Evolutionary conservation across 257 asterid species (phyloP).

Genomic region (Fraxinus cuspidata): DNA sequence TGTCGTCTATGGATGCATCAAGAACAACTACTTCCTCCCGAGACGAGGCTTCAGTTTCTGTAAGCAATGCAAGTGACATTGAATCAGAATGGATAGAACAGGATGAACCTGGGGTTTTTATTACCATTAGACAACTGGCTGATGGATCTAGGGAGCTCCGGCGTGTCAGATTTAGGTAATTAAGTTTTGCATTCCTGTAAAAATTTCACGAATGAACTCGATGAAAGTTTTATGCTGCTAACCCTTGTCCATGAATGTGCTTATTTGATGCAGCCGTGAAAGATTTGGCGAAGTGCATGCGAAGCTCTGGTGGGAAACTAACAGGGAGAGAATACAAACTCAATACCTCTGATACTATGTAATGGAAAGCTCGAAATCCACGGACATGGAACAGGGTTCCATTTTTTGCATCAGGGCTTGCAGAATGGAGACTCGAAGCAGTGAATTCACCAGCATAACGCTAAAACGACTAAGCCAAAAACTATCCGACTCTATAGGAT

Average conservation of each 20-base stretch:
- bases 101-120: constrained; percentile 90
- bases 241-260: background rate
- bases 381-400: background rate
- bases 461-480: background rate
- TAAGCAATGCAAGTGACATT: constrained; percentile 92
- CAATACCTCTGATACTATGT: constrained; percentile 64
- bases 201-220: background rate
- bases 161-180: constrained; percentile 93
- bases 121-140: constrained; percentile 84
- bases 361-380: background rate
- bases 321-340: constrained; percentile 90
- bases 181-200: background rate
- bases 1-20: constrained; percentile 71
- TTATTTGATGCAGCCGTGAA: constrained; percentile 61
- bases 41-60: constrained; percentile 81
- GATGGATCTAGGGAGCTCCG: constrained; percentile 94
- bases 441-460: background rate
- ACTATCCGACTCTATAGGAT: constrained; percentile 24
- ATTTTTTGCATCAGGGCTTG: background rate
- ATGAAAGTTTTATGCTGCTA: background rate
- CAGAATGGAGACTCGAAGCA: constrained; percentile 15
- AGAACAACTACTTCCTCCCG: constrained; percentile 80
- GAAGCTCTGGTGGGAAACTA: constrained; percentile 94
- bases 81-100: constrained; percentile 95
- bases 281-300: constrained; percentile 87